Conservation (phyloP, 306 rosid genomes). For the Trifolium subterraneum region DNA sequence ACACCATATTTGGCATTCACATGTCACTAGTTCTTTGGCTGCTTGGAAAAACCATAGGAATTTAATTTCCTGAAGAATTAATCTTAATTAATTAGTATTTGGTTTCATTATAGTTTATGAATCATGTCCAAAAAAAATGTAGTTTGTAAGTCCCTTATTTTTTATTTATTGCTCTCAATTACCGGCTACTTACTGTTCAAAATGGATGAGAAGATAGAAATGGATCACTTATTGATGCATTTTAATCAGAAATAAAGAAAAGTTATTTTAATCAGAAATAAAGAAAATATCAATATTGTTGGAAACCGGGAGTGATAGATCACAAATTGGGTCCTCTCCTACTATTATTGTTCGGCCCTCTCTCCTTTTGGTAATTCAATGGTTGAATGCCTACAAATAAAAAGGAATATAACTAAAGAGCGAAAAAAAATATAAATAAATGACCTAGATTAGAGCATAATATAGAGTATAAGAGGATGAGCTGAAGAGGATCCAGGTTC, state of each 20-base stretch:
- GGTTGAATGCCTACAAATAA: too few relatives aligned
- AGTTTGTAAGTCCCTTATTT: background rate
- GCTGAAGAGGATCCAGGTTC: too few relatives aligned
- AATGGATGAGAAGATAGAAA: slow-evolving; percentile 13
- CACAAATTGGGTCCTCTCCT: too few relatives aligned
- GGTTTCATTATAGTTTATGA: slow-evolving; percentile 13
- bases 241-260: background rate
- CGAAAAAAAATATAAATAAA: too few relatives aligned
- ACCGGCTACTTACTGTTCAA: background rate
- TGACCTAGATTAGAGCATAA: too few relatives aligned
- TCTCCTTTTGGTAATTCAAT: too few relatives aligned
- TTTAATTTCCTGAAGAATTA: slow-evolving; percentile 49
- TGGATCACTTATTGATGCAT: background rate
- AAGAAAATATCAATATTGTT: too few relatives aligned
- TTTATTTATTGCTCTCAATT: background rate
- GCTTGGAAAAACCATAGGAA: slow-evolving; percentile 80
- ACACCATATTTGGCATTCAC: slow-evolving; percentile 82
- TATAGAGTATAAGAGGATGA: too few relatives aligned
- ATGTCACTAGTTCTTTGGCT: slow-evolving; percentile 85
- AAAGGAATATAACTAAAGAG: too few relatives aligned
- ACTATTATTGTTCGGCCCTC: too few relatives aligned
- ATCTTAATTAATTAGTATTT: background rate
- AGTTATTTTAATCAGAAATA: too few relatives aligned
- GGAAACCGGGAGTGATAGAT: too few relatives aligned
- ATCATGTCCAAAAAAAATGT: background rate